phyloP scores from a whole-genome alignment of 306 rosid species.

The Pyrus communis region DNA sequence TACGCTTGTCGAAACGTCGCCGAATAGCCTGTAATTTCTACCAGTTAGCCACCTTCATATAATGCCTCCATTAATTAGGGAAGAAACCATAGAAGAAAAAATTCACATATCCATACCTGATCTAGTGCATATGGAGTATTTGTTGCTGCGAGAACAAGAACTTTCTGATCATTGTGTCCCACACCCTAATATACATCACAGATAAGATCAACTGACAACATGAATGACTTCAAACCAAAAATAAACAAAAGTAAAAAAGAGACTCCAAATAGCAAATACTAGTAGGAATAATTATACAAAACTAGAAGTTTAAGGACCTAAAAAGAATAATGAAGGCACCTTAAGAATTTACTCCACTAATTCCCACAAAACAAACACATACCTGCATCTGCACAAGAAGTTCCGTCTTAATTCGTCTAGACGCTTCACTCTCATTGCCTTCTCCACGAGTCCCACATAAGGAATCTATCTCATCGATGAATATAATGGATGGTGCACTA shows the following conservation, averaged over 20 bases:
- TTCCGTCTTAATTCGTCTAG: constrained; percentile 97
- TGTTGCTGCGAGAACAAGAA: constrained; percentile 99
- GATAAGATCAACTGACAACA: constrained; percentile 14
- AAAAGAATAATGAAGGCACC: not conserved
- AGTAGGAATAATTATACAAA: not conserved
- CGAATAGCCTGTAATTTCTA: constrained; percentile 76
- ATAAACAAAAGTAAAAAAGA: not conserved
- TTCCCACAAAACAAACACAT: constrained; percentile 26
- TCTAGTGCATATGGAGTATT: constrained; percentile 97
- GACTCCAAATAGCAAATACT: not conserved
- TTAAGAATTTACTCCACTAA: not conserved
- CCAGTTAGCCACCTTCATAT: constrained; percentile 22
- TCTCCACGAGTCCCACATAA: constrained; percentile 96
- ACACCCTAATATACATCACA: constrained; percentile 59
- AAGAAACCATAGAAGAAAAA: constrained; percentile 3
- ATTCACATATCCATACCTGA: constrained; percentile 50
- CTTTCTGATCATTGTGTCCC: constrained; percentile 91
- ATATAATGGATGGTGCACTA: constrained; percentile 96
- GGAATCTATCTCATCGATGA: constrained; percentile 96
- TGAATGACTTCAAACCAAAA: not conserved
- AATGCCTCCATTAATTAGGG: not conserved
- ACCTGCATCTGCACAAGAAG: constrained; percentile 99
- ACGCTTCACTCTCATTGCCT: constrained; percentile 99
- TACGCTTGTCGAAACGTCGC: constrained; percentile 97
- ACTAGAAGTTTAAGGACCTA: not conserved